A percentile compares a stretch with the other conserved stretches of the same genome.
Evolutionary conservation across 2,329 filamentous ascomycete genomes (phyloP).

Genomic region (Zymoseptoria crescenta): DNA sequence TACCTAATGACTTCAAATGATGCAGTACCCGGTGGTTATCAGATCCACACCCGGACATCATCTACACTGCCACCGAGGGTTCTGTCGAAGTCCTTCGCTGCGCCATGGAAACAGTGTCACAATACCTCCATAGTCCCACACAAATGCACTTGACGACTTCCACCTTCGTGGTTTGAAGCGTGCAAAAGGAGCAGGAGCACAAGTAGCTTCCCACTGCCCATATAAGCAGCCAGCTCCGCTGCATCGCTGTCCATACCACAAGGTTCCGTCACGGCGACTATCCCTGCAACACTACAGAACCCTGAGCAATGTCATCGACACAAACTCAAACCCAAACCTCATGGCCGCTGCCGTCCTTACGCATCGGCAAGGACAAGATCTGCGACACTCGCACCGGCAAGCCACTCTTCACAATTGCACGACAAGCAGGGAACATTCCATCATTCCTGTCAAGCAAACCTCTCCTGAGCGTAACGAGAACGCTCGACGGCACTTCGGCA

Average conservation of each 20-base stretch:
- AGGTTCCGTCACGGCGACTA: not conserved
- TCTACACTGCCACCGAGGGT: too few species aligned
- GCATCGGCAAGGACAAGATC: slow-evolving; percentile 13
- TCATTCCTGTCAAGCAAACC: slow-evolving; percentile 17
- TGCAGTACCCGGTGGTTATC: not conserved
- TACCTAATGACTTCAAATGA: not conserved
- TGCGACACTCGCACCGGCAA: slow-evolving; percentile 8
- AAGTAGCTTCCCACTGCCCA: not conserved
- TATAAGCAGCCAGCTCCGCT: not conserved
- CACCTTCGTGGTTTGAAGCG: too few species aligned
- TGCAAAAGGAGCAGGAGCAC: too few species aligned
- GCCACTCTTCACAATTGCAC: slow-evolving; percentile 12
- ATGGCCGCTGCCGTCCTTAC: slow-evolving; percentile 11
- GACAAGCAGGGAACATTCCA: slow-evolving; percentile 14
- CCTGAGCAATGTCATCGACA: slow-evolving; percentile 1
- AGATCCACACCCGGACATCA: not conserved
- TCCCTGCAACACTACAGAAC: not conserved
- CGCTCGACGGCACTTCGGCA: slow-evolving; percentile 5
- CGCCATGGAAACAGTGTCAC: not conserved
- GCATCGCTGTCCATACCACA: too few species aligned
- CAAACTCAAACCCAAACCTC: slow-evolving; percentile 13
- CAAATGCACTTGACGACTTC: too few species aligned
- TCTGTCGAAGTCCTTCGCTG: not conserved
- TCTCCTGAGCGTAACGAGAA: slow-evolving; percentile 11
- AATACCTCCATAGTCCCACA: too few species aligned